Base-by-base conservation (phyloP, 805 yeast genomes). In the Nakazawaea wickerhamii region DNA sequence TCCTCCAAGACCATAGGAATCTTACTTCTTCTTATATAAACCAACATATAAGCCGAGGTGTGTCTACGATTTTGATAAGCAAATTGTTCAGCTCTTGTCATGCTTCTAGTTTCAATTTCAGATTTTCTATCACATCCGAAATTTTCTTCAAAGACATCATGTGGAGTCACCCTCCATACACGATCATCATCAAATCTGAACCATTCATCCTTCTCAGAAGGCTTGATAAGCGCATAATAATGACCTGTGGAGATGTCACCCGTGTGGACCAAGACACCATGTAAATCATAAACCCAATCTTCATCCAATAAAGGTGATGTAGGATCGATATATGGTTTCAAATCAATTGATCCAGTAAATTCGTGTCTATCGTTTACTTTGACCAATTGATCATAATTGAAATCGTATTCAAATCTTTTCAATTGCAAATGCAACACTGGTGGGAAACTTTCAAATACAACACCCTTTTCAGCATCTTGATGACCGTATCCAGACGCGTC, bases 161-260 rank as follows among this genome's bases (percentile, higher is more conserved):
- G 73, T 28, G 77, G 72, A 0, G 95, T 85, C 1, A 85, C 97
- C 52, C 79, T 77, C 74, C 95, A 85, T 23, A 93, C 99, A 47
- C 81, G 77, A 55, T 93, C 99, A 61, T 93, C 99, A 60, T 93
- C 99, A 67, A 91, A 93, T 55, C 91, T 73, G 59, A 75, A 82
- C 99, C 99, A 93, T 31, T 73, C 64, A 40, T 78, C 81, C 17
- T 74, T 68, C 2, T 72, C 65, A 20, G 73, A 73, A 2, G 98
- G 98, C 59, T 81, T 89, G 40, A 93, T 80, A 79, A 93, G 74
- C 0, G 99, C 93, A 57, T 93, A 93, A 61, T 93, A 93, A 58
- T 93, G 99, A 17, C 99, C 99, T 35, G 90, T 85, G 9, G 95
- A 85, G 38, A 93, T 82, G 55, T 91, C 96, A 46, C 99, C 99